A percentile compares a stretch with the other conserved stretches of the same genome.
These are phyloP conservation scores for Cladosporium oxysporum DNA, from an alignment of 2,329 filamentous ascomycete genomes.

Conservation along the genomic window DNA sequence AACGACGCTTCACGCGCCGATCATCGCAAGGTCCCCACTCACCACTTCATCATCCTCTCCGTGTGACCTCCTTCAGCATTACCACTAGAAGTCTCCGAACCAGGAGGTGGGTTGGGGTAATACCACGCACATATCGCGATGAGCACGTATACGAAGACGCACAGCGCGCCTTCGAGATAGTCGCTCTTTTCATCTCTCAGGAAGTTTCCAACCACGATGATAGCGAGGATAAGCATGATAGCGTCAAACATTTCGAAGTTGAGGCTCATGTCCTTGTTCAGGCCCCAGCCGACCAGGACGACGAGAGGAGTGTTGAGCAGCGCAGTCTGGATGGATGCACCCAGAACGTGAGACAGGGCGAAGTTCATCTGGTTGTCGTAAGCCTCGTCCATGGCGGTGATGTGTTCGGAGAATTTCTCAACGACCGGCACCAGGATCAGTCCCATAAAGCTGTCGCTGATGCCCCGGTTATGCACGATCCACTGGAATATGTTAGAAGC, in stretches of 20 bases:
- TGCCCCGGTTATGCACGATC: constrained; percentile 52
- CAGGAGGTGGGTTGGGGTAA: constrained; percentile 54
- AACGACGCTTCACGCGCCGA: neutral
- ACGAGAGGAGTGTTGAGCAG: constrained; percentile 83
- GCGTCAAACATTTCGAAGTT: constrained; percentile 89
- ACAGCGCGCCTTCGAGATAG: constrained; percentile 82
- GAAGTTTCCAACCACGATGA: constrained; percentile 85
- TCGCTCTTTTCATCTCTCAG: constrained; percentile 85
- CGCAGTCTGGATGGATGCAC: constrained; percentile 85
- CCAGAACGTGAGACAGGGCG: constrained; percentile 80
- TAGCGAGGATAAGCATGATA: constrained; percentile 75
- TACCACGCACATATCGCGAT: constrained; percentile 64
- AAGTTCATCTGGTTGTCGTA: constrained; percentile 78
- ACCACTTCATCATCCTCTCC: constrained; percentile 13
- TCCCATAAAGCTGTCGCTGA: constrained; percentile 63
- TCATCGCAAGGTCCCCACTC: neutral
- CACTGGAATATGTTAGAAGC: constrained; percentile 34
- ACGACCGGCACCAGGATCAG: constrained; percentile 79
- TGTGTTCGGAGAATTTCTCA: constrained; percentile 82
- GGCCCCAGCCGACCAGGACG: constrained; percentile 80
- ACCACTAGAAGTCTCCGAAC: constrained; percentile 21
- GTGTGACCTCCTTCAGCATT: neutral
- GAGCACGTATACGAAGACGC: constrained; percentile 68
- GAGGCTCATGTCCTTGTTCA: constrained; percentile 69
- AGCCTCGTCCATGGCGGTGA: constrained; percentile 81